Conservation (phyloP, 2,329 filamentous ascomycete genomes). For the Fusarium sp. region DNA sequence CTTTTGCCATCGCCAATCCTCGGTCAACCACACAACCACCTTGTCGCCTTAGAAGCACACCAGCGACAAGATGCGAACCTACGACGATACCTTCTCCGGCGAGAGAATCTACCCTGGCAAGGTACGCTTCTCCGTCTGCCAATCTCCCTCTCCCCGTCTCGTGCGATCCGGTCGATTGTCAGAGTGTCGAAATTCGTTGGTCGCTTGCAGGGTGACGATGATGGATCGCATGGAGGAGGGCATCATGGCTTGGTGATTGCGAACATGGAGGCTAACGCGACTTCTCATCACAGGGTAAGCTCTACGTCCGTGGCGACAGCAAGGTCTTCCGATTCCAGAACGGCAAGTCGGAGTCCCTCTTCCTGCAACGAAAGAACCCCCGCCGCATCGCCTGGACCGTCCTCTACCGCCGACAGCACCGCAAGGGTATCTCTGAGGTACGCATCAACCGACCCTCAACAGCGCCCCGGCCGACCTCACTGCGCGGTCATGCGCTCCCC, state of each 20-base stretch:
- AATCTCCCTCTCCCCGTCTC: slow-evolving; percentile 21
- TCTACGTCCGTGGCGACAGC: slow-evolving; percentile 99
- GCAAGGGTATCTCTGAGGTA: slow-evolving; percentile 99
- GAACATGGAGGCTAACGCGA: slow-evolving; percentile 50
- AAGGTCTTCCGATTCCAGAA: slow-evolving; percentile 99
- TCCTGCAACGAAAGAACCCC: slow-evolving; percentile 99
- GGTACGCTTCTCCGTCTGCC: slow-evolving; percentile 62
- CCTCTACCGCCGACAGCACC: slow-evolving; percentile 98
- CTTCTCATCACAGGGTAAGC: slow-evolving; percentile 83
- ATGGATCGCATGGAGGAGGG: slow-evolving; percentile 33
- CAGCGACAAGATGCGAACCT: slow-evolving; percentile 74
- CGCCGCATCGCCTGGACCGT: slow-evolving; percentile 99
- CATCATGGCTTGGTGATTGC: slow-evolving; percentile 23
- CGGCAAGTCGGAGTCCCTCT: slow-evolving; percentile 99
- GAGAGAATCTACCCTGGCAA: slow-evolving; percentile 79
- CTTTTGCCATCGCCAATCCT: slow-evolving; percentile 58
- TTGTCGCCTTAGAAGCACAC: slow-evolving; percentile 59
- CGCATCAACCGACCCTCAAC: slow-evolving; percentile 55
- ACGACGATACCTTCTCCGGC: slow-evolving; percentile 78
- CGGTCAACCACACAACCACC: slow-evolving; percentile 59
- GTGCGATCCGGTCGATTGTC: slow-evolving; percentile 45
- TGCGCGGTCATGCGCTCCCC: slow-evolving; percentile 3
- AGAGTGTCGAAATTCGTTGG: slow-evolving; percentile 33
- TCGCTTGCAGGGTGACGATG: slow-evolving; percentile 22
- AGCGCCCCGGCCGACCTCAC: background rate